Conservation (phyloP, 2,329 filamentous ascomycete genomes). For the Podosphaera xanthii region DNA sequence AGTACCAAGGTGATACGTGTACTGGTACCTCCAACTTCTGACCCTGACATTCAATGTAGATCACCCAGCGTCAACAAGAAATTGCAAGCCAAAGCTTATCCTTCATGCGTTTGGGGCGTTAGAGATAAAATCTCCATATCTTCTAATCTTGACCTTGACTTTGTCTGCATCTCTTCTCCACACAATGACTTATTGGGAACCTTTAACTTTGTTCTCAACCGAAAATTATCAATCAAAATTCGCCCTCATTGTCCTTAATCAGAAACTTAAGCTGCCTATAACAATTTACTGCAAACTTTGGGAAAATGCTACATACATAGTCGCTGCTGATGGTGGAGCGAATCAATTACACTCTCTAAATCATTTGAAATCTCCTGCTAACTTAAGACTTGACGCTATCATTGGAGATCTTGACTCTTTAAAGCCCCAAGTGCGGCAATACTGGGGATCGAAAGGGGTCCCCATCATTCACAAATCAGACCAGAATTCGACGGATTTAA, state of each 20-base stretch:
- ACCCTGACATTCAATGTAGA: too few species aligned
- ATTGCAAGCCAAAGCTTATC: too few species aligned
- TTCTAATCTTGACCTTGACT: too few species aligned
- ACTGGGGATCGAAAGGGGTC: slow-evolving; percentile 24
- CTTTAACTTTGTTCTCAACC: slow-evolving; percentile 14
- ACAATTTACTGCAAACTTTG: slow-evolving; percentile 16
- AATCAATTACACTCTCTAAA: slow-evolving; percentile 39
- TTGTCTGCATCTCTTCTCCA: background rate
- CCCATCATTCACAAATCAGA: slow-evolving; percentile 48
- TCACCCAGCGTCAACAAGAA: too few species aligned
- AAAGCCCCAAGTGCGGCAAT: slow-evolving; percentile 29
- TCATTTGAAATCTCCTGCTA: slow-evolving; percentile 14
- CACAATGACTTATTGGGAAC: slow-evolving; percentile 15
- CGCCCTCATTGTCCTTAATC: slow-evolving; percentile 36
- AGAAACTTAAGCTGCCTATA: slow-evolving; percentile 27
- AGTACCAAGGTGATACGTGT: too few species aligned
- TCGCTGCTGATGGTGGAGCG: slow-evolving; percentile 83
- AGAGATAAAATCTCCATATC: too few species aligned
- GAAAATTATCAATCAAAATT: slow-evolving; percentile 15
- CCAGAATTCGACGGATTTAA: slow-evolving; percentile 79
- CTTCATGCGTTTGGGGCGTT: too few species aligned
- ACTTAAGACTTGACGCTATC: slow-evolving; percentile 45
- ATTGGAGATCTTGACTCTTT: slow-evolving; percentile 87
- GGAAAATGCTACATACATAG: slow-evolving; percentile 29
- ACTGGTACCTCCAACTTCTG: too few species aligned